Percentiles rank a stretch among this genome's conserved stretches.
Evolutionary conservation across 768 basidiomycete species (phyloP).

Genomic region (Boletellus sp.): DNA sequence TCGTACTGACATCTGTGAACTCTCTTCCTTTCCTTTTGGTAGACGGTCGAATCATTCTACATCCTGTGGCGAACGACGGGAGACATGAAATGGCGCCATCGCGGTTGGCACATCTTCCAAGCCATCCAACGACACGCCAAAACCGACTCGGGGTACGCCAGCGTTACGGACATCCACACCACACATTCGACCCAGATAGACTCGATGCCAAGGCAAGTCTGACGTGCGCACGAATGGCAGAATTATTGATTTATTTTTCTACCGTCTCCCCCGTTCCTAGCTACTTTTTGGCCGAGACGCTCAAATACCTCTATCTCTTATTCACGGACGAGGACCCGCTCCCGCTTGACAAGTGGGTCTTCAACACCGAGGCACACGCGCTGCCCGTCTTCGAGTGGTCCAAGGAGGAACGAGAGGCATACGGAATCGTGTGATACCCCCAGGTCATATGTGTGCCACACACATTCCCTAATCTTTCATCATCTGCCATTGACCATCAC

Average conservation of each 20-base stretch:
- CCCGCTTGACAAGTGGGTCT: constrained; percentile 53
- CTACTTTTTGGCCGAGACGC: constrained; percentile 55
- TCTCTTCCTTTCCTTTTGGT: neutral
- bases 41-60: constrained; percentile 75
- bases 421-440: constrained; percentile 21
- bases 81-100: constrained; percentile 63
- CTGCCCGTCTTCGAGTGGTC: constrained; percentile 72
- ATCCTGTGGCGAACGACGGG: constrained; percentile 69
- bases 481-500: too few species aligned
- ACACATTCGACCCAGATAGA: constrained; percentile 39
- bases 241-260: neutral
- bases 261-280: constrained; percentile 20
- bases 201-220: constrained; percentile 67
- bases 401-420: constrained; percentile 45
- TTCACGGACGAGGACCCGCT: constrained; percentile 61
- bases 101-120: constrained; percentile 67
- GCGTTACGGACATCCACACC: constrained; percentile 43
- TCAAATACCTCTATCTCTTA: constrained; percentile 72
- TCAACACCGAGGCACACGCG: constrained; percentile 73
- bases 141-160: constrained; percentile 60
- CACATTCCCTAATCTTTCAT: too few species aligned
- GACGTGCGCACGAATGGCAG: neutral
- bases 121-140: constrained; percentile 58
- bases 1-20: too few species aligned
- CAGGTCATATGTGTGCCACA: too few species aligned